A percentile compares a stretch with the other conserved stretches of the same genome.
Evolutionary conservation across 148 eudicot species (phyloP).

Genomic region (Chenopodium berlandieri): DNA sequence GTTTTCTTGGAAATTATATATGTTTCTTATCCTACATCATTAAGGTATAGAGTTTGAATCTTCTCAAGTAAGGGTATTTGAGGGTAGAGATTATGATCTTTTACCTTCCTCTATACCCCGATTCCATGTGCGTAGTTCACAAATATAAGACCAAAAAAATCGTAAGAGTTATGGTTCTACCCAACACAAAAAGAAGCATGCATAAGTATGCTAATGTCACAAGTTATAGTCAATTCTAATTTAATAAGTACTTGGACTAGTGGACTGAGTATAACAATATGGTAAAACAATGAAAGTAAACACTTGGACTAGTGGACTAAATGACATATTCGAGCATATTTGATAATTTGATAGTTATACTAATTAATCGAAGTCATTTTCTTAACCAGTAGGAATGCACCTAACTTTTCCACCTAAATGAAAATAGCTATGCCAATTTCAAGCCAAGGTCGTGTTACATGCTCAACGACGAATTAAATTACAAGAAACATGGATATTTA

Average conservation of each 20-base stretch:
- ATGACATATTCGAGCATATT: no score
- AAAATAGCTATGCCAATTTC: neutral
- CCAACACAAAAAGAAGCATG: no score
- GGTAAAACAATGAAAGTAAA: neutral
- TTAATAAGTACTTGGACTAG: neutral
- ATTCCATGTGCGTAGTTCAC: no score
- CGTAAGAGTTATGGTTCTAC: no score
- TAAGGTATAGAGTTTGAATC: no score
- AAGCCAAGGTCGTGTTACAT: neutral
- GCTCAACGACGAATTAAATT: neutral
- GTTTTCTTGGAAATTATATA: no score
- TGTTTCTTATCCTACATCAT: no score
- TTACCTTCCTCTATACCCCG: no score
- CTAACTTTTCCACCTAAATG: neutral
- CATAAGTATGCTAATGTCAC: neutral
- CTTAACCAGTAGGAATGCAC: neutral
- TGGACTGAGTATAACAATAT: neutral
- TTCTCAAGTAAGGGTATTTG: no score
- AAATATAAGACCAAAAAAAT: no score
- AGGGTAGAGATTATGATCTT: no score
- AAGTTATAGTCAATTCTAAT: neutral
- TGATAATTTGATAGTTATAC: neutral
- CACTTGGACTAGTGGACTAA: neutral
- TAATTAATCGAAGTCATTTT: neutral
- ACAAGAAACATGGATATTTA: no score